Evolutionary conservation across 2,329 filamentous ascomycete genomes (phyloP).

Genomic region (Beauveria brongniartii): DNA sequence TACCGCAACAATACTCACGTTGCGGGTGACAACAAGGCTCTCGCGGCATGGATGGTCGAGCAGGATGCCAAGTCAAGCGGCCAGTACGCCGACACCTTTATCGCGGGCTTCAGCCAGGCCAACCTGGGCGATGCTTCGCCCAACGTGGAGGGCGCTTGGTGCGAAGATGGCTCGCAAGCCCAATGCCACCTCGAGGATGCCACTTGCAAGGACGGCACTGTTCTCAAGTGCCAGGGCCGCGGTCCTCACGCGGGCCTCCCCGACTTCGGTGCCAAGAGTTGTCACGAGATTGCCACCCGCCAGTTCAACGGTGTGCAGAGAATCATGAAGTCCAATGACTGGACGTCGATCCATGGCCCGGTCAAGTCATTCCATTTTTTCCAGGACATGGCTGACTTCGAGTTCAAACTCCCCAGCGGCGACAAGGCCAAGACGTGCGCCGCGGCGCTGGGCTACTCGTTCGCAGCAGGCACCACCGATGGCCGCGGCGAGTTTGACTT

Average conservation of each 20-base stretch:
- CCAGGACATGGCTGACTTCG: conserved; percentile 69
- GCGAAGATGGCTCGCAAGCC: conserved; percentile 73
- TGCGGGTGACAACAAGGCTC: conserved; percentile 94
- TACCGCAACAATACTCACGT: conserved; percentile 86
- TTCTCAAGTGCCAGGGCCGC: conserved; percentile 63
- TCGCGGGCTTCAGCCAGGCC: conserved; percentile 86
- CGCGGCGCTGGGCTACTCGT: conserved; percentile 82
- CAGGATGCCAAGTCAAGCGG: conserved; percentile 47
- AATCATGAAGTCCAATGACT: conserved; percentile 33
- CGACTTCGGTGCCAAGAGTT: conserved; percentile 65
- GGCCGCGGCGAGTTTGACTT: conserved; percentile 90
- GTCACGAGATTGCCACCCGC: conserved; percentile 67
- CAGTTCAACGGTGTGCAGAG: conserved; percentile 54
- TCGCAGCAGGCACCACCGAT: conserved; percentile 86
- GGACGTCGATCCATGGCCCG: conserved; percentile 42
- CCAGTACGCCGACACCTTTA: conserved; percentile 53
- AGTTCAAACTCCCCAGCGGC: conserved; percentile 66
- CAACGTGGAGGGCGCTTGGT: conserved; percentile 80
- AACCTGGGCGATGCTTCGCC: conserved; percentile 88
- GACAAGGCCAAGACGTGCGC: conserved; percentile 67
- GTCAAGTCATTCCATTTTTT: conserved; percentile 79
- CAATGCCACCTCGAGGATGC: conserved; percentile 72
- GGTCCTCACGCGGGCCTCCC: conserved; percentile 60
- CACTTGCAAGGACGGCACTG: conserved; percentile 65
- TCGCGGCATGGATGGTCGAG: conserved; percentile 80